Conservation (phyloP, 225 moss, liverwort and hornwort genomes). For the Bryoerythrophyllum caledonicum region DNA sequence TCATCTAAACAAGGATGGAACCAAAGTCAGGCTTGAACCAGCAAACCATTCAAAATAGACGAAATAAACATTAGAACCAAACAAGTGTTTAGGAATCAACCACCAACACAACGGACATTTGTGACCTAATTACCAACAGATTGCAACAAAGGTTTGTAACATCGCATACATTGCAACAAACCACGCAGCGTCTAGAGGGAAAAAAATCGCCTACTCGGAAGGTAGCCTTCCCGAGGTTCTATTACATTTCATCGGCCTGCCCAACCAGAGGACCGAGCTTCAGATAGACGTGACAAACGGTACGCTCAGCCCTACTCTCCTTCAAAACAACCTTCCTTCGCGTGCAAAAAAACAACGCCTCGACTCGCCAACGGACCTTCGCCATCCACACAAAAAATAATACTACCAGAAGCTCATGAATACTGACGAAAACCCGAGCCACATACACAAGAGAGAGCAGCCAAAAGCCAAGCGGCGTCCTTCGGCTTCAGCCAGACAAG, state of each 20-base stretch:
- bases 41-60: too few relatives aligned
- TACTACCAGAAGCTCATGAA: constrained; percentile 38
- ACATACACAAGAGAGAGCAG: constrained; percentile 4
- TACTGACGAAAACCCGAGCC: constrained; percentile 47
- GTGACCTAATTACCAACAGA: background rate
- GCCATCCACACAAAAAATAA: constrained; percentile 44
- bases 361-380: constrained; percentile 14
- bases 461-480: background rate
- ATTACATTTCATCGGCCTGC: constrained; percentile 28
- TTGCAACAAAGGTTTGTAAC: background rate
- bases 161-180: background rate
- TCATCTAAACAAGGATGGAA: background rate
- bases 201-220: background rate
- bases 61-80: background rate
- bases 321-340: constrained; percentile 8
- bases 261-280: constrained; percentile 32
- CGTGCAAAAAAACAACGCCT: too few relatives aligned
- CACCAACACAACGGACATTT: background rate
- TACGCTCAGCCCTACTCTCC: constrained; percentile 10
- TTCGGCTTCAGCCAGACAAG: too few relatives aligned
- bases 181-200: background rate
- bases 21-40: background rate
- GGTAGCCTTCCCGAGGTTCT: constrained; percentile 26
- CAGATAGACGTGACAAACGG: constrained; percentile 42
- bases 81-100: background rate